Conservation (phyloP, 805 yeast species). For the Candida awuae region DNA sequence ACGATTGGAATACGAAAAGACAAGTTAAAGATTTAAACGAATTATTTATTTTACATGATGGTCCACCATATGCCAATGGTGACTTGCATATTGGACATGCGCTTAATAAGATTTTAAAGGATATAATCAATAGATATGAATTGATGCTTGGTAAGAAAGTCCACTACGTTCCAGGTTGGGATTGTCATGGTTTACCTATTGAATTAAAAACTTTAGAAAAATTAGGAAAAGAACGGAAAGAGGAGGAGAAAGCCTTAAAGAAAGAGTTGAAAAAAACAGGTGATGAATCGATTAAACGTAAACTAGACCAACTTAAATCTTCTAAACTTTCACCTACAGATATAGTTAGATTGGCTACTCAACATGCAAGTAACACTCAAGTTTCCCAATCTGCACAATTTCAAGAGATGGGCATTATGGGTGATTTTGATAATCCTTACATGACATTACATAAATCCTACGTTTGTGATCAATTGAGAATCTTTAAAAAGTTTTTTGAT, state of each 20-base stretch:
- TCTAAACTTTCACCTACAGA: conserved; percentile 37
- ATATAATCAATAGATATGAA: conserved; percentile 69
- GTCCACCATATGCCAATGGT: conserved; percentile 98
- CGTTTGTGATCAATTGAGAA: conserved; percentile 65
- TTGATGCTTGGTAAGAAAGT: conserved; percentile 52
- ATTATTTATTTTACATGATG: conserved; percentile 77
- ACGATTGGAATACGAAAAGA: conserved; percentile 48
- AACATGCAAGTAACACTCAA: conserved; percentile 64
- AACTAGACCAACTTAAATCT: conserved; percentile 13
- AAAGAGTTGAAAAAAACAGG: conserved; percentile 18
- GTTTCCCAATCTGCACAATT: conserved; percentile 57
- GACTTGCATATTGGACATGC: conserved; percentile 90
- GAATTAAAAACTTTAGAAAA: conserved; percentile 72
- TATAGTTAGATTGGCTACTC: conserved; percentile 55
- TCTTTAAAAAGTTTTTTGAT: conserved; percentile 59
- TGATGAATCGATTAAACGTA: conserved; percentile 10
- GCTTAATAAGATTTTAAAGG: conserved; percentile 81
- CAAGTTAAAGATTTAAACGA: conserved; percentile 23
- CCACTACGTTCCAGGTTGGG: conserved; percentile 91
- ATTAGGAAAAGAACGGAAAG: conserved; percentile 27
- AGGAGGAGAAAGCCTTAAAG: conserved; percentile 24
- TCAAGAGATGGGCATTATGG: conserved; percentile 66
- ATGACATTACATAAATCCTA: conserved; percentile 62
- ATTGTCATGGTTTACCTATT: conserved; percentile 96
- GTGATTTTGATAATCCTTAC: conserved; percentile 72